A percentile compares a stretch with the other conserved stretches of the same genome.
Evolutionary conservation across 2,329 filamentous ascomycete genomes (phyloP).

Genomic region (Didymella sp.): DNA sequence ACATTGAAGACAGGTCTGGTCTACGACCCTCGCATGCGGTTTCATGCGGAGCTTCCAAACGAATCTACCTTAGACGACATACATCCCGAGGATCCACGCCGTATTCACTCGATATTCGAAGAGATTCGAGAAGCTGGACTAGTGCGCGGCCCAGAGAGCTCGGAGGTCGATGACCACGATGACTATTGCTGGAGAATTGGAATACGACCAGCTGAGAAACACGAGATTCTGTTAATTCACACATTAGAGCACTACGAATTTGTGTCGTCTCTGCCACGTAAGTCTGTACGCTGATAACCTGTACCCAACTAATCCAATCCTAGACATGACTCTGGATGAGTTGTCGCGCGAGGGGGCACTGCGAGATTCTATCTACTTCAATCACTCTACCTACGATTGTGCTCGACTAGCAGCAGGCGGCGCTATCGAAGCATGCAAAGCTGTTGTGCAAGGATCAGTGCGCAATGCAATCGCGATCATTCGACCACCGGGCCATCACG

Average conservation of each 20-base stretch:
- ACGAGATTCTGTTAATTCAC: slow-evolving; percentile 84
- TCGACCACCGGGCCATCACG: slow-evolving; percentile 92
- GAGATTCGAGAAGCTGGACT: slow-evolving; percentile 83
- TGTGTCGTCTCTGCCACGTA: slow-evolving; percentile 67
- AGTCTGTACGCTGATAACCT: slow-evolving; percentile 23
- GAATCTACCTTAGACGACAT: slow-evolving; percentile 66
- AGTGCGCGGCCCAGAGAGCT: slow-evolving; percentile 67
- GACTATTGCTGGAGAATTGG: slow-evolving; percentile 72
- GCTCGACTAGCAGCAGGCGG: slow-evolving; percentile 87
- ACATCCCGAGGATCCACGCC: slow-evolving; percentile 91
- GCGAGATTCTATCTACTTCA: slow-evolving; percentile 62
- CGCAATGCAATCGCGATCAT: slow-evolving; percentile 98
- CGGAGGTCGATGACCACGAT: slow-evolving; percentile 55
- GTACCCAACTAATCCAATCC: slow-evolving; percentile 19
- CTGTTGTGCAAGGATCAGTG: slow-evolving; percentile 81
- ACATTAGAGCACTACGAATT: slow-evolving; percentile 78
- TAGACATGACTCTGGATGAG: slow-evolving; percentile 61
- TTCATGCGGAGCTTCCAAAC: slow-evolving; percentile 77
- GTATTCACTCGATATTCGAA: slow-evolving; percentile 92
- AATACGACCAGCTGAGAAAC: slow-evolving; percentile 75
- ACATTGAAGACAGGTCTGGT: slow-evolving; percentile 55
- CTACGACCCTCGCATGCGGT: slow-evolving; percentile 95
- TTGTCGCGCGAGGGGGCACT: slow-evolving; percentile 64
- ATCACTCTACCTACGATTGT: slow-evolving; percentile 79
- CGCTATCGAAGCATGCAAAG: slow-evolving; percentile 93